phyloP scores from a whole-genome alignment of 2,329 filamentous ascomycete species.

The Diaporthe longicolla region DNA sequence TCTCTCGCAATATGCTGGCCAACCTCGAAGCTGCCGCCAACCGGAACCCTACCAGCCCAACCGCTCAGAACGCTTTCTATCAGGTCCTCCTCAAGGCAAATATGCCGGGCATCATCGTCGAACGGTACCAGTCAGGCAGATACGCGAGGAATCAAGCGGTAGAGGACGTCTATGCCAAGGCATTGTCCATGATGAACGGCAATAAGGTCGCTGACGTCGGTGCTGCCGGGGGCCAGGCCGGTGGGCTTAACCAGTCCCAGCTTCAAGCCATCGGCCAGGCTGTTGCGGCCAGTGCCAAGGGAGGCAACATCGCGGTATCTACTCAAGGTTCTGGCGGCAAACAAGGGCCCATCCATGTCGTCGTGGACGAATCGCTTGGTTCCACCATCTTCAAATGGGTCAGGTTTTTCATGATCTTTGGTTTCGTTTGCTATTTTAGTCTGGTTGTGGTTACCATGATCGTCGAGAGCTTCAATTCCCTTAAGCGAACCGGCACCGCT shows the following conservation, averaged over 20 bases:
- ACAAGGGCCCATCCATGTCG: conserved; percentile 91
- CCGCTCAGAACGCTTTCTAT: conserved; percentile 94
- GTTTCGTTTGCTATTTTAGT: conserved; percentile 82
- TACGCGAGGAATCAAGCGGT: conserved; percentile 85
- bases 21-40: conserved; percentile 93
- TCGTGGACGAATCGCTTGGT: conserved; percentile 90
- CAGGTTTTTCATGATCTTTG: conserved; percentile 86
- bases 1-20: conserved; percentile 78
- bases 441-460: conserved; percentile 85
- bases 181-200: conserved; percentile 63
- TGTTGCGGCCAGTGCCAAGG: conserved; percentile 78
- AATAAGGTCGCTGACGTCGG: conserved; percentile 48
- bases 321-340: conserved; percentile 77
- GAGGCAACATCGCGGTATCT: conserved; percentile 73
- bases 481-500: conserved; percentile 81
- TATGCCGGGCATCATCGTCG: conserved; percentile 92
- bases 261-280: conserved; percentile 86
- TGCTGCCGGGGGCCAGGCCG: conserved; percentile 50
- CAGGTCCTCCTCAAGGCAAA: conserved; percentile 90
- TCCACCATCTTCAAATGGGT: conserved; percentile 90
- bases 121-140: conserved; percentile 87
- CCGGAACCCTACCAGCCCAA: conserved; percentile 88
- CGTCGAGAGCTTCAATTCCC: conserved; percentile 82
- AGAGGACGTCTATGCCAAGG: conserved; percentile 84
- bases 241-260: conserved; percentile 70